Base-by-base conservation (phyloP, 495 filamentous ascomycete species). In the Podospora pseudoanserina region DNA sequence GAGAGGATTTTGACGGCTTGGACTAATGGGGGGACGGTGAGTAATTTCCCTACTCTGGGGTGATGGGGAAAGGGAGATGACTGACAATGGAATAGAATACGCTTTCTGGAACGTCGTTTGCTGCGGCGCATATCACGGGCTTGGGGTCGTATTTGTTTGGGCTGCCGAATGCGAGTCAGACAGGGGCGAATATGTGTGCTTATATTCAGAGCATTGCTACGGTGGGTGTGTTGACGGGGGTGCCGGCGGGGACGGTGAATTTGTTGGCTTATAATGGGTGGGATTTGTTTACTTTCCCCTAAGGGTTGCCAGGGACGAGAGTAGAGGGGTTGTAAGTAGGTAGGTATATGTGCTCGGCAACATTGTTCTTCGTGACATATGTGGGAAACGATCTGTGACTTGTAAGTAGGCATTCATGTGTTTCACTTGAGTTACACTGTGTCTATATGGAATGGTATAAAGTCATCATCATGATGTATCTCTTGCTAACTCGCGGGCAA, bases 111-210 rank as follows among this genome's bases (percentile, higher is more conserved):
- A 60, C 67, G 1, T 34, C 67, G 5, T n/a, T 68, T 16, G 78
- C 84, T 6, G 76, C 82, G 20, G 83, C 84, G 6, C 83, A 82
- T 66, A 74, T 82, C 32, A 74, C 83, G 9, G 83, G 83, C 5
- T 72, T 83, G n/a, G 78, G 75, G 27, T 81, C 80, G 11, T 85
- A 84, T 63, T 18, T 63, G 11, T 49, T 65, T 26, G 63, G 63
- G n/a, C 19, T 65, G 39, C 63, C 63, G 20, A 65, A 49, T 53
- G 19, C 63, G 28, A 49, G 39, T 16, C 26, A 55, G 53, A 65
- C 16, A 2, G 63, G 20, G 4, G 11, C 4, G 9, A 26, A 19
- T 15, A 26, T 65, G 18, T 65, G 63, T 16, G 20, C 39, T 2
- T 65, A 65, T 30, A 65, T 65, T 5, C 39, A 65, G 63, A 55